Evolutionary conservation across 441 rosid genomes (phyloP).

Genomic region (Erodium trifolium): DNA sequence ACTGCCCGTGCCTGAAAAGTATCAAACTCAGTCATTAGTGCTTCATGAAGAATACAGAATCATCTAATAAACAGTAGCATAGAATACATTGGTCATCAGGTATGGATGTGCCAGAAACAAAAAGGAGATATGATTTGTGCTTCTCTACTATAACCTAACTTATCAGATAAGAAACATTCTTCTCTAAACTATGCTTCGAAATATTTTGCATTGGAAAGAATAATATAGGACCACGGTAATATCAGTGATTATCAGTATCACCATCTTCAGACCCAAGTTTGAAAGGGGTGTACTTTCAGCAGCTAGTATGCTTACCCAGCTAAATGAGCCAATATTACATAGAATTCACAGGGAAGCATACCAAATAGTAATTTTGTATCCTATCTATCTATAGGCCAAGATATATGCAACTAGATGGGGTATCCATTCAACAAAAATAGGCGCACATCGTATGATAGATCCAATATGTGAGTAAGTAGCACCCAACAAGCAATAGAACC

Average conservation of each 20-base stretch:
- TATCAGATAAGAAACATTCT: background rate
- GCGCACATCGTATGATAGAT: background rate
- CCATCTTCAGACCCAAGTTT: background rate
- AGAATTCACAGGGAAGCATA: background rate
- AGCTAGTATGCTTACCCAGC: background rate
- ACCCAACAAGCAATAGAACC: background rate
- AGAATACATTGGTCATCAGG: background rate
- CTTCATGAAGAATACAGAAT: background rate
- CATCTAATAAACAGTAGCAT: background rate
- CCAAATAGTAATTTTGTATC: background rate
- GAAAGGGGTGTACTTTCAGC: background rate
- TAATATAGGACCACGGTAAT: background rate
- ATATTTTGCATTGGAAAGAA: background rate
- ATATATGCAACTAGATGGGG: too few species aligned
- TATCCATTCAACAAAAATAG: background rate
- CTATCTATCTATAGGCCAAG: background rate
- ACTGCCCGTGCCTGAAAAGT: conserved; percentile 74
- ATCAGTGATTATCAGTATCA: background rate
- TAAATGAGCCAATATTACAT: background rate
- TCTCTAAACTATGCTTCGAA: background rate
- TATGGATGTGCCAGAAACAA: background rate
- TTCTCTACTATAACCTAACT: background rate
- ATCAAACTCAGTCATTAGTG: conserved; percentile 15
- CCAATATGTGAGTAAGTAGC: background rate
- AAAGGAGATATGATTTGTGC: background rate